These are phyloP conservation scores for Wickerhamomyces alni DNA, from an alignment of 805 yeast species.

Conservation along the genomic window DNA sequence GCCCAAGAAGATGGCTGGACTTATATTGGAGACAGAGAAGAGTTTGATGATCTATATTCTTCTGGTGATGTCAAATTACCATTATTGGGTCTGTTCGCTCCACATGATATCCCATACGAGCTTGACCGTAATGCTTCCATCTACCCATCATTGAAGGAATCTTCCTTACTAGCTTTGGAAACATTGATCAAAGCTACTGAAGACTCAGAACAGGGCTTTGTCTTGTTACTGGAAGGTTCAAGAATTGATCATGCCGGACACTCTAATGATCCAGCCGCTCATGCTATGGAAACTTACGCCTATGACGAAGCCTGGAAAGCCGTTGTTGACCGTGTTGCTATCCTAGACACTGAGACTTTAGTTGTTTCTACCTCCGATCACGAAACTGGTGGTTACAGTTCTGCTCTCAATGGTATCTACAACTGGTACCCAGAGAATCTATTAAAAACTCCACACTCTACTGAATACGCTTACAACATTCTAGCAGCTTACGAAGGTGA, in stretches of 20 bases:
- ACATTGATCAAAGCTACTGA: constrained; percentile 62
- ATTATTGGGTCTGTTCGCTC: constrained; percentile 65
- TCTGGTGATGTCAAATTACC: constrained; percentile 62
- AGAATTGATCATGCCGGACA: constrained; percentile 95
- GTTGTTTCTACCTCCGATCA: constrained; percentile 85
- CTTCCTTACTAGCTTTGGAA: constrained; percentile 65
- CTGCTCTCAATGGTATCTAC: constrained; percentile 79
- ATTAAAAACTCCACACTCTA: constrained; percentile 60
- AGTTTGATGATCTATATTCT: constrained; percentile 45
- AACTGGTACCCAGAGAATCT: constrained; percentile 80
- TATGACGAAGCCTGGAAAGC: constrained; percentile 76
- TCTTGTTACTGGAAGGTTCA: constrained; percentile 81
- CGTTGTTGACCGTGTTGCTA: constrained; percentile 61
- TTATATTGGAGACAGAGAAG: constrained; percentile 52
- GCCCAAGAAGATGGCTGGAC: constrained; percentile 59
- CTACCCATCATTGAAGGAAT: constrained; percentile 74
- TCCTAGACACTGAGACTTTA: constrained; percentile 68
- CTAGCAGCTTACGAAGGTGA: constrained; percentile 30
- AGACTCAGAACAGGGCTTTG: constrained; percentile 78
- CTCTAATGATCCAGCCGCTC: constrained; percentile 89
- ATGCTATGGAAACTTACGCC: constrained; percentile 80
- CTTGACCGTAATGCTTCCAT: constrained; percentile 58
- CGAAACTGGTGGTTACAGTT: constrained; percentile 87
- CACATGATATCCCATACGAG: constrained; percentile 73
- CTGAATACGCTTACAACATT: constrained; percentile 56